Evolutionary conservation across 331 rosid species (phyloP), one percentile per base, ranked within the genome.

Genomic region (Dryas integrifolia): DNA sequence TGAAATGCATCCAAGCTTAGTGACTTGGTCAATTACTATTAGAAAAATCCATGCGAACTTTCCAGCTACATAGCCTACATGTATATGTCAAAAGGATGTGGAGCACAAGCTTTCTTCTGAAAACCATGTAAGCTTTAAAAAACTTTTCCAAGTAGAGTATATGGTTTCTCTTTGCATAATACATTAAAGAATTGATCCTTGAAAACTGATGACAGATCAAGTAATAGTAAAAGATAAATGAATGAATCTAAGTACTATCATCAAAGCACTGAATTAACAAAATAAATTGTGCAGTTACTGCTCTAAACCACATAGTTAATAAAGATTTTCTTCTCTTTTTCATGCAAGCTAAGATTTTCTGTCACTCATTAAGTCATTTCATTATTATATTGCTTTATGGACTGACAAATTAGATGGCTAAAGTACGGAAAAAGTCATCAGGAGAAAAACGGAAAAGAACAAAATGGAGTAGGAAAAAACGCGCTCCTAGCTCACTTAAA

Each of bases 91-190:
- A 41, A 48, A 55, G 15, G 3, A 52, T 4, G 10, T 55, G 16
- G 65, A 6, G 26, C 74, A 55, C 52, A 69, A 46, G 65, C 24
- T n/a, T 69, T 69, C 73, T 69, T 40, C 4, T 16, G 50, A 38
- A 16, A 51, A 53, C 73, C 52, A 39, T 14, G 73, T 10, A n/a
- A 69, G 2, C 51, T 11, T 11, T 11, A 21, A 67, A 53, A 55
- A 24, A 43, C 65, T 70, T 53, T 21, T 4, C 74, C 9, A 14
- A 70, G 1, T 14, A 10, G n/a, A 69, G 9, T 39, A 40, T 39
- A 67, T 4, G 15, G 72, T 50, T 9, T 35, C 14, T 8, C 72
- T 7, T 0, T 15, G 13, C 39, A 10, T 57, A 57, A 24, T 57
- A 9, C 61, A 58, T 56, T 39, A 50, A 67, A 9, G 9, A 15